Base-by-base conservation (phyloP, 345 rosid genomes). In the Pugionium cornutum region DNA sequence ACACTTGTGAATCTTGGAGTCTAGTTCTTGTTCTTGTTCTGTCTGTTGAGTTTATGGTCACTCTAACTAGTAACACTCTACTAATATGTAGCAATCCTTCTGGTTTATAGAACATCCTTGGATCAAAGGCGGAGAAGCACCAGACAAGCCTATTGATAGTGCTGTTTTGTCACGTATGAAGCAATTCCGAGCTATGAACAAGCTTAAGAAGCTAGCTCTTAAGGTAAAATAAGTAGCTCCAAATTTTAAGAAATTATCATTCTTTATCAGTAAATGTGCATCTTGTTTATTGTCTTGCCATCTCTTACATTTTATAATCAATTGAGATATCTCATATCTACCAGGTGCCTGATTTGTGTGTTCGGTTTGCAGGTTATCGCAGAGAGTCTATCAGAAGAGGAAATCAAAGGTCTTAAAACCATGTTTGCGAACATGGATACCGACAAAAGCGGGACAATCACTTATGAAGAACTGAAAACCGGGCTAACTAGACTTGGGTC, bases 151-250 rank as follows among this genome's bases (percentile, higher is more conserved):
- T 11, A 84, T 92, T 52, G 90, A 82, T 65, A 83, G 78, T 51
- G 98, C 97, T 36, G 97, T 90, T 53, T 89, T 92, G 26, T 82
- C 95, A 9, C 86, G 97, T 77, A 79, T 92, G 98, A 92, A 90
- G 81, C 97, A 92, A 79, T 90, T 92, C 82, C 83, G 94, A 67
- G 96, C 92, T 39, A 89, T 92, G 98, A 92, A 87, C 83, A 83
- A 92, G 71, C 85, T 92, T 71, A 89, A 89, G 78, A 83, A 86
- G 80, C 87, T 92, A 52, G 98, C 97, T 11, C 70, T 92, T 71
- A 89, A 92, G 97, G 97, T 92, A 74, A 7, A 29, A 0, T 18
- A 55, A 67, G 11, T 9, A 37, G 32, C 28, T 48, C 18, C 39
- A 4, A 27, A 0, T 18, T 4, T 40, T 42, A 26, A 48, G 52